Evolutionary conservation across 169 alveolate genomes (phyloP), one percentile per base, ranked within the genome.

Genomic region (Eimeria brunetti): DNA sequence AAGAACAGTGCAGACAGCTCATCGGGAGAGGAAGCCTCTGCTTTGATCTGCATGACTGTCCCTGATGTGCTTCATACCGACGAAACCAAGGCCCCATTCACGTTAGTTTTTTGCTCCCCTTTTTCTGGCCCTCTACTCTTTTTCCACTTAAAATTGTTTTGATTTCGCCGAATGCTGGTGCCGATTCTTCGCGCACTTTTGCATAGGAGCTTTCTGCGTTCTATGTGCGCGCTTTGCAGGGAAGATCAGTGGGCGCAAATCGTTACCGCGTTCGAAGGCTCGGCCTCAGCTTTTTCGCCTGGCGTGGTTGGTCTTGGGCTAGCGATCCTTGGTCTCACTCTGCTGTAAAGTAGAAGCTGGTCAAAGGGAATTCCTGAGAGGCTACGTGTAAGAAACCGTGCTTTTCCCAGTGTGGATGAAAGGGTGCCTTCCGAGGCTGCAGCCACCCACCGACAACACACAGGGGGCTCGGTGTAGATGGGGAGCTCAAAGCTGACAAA

Each of bases 231-330:
- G 2, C 12, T 71, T 12, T 53, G 73, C 89, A 81, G 89, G 36
- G 51, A 81, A 30, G 33, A 49, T 8, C 69, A 81, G 22, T 81
- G 89, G 89, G 73, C 49, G 51, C 4, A 30, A 33, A 81, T 81
- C 75, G 73, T 36, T 6, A 12, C 53, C 30, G 14, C 89, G 1
- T 2, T 81, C 53, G 6, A 20, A 56, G 53, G 53, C 24, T 81
- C 89, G 30, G 69, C 89, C 5, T 56, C 89, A 22, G 51, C 64
- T 36, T 30, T 36, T 4, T 9, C 53, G 20, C 89, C 89, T 4
- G 53, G 71, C n/a, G 12, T 53, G 33, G 22, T 81, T 20, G 89
- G 51, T 7, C 89, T 81, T 12, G 89, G 36, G 75, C 33, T 73
- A 51, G 89, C 71, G 5, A 0, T 14, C 71, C 67, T 81, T 44